Percentiles rank a stretch among this genome's conserved stretches.
Evolutionary conservation across 2,329 filamentous ascomycete genomes (phyloP).

Genomic region (Trichoderma oligosporum): DNA sequence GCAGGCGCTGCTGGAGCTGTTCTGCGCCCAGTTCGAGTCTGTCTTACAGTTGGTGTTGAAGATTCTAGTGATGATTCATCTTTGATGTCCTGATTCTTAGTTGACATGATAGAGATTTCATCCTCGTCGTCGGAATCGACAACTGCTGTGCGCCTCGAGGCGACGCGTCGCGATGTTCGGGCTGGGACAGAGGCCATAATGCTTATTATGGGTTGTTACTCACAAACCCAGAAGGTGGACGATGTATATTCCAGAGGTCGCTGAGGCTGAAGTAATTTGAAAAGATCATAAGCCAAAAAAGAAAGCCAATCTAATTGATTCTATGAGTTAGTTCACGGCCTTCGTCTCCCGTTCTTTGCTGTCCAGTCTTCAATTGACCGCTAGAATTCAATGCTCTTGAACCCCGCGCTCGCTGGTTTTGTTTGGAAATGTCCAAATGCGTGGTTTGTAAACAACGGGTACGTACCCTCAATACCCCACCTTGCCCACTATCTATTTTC

Average conservation of each 20-base stretch:
- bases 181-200: slow-evolving; percentile 36
- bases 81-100: slow-evolving; percentile 56
- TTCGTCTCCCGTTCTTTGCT: neutral
- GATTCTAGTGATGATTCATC: slow-evolving; percentile 79
- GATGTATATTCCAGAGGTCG: neutral
- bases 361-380: slow-evolving; percentile 9
- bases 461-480: slow-evolving; percentile 15
- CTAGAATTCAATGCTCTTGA: slow-evolving; percentile 1
- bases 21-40: slow-evolving; percentile 39
- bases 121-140: slow-evolving; percentile 80
- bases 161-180: slow-evolving; percentile 41
- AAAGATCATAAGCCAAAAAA: neutral
- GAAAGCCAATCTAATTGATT: neutral
- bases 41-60: slow-evolving; percentile 53
- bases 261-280: neutral
- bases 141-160: slow-evolving; percentile 66
- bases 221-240: slow-evolving; percentile 3
- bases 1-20: slow-evolving; percentile 24
- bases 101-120: slow-evolving; percentile 53
- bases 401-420: slow-evolving; percentile 27
- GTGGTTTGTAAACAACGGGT: slow-evolving; percentile 40
- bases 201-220: slow-evolving; percentile 20
- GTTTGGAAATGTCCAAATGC: slow-evolving; percentile 40
- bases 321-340: neutral
- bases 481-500: neutral